Evolutionary conservation across 108 stramenopile species (phyloP), one percentile per base, ranked within the genome.

Genomic region (Pseudonitzschia multiseries): DNA sequence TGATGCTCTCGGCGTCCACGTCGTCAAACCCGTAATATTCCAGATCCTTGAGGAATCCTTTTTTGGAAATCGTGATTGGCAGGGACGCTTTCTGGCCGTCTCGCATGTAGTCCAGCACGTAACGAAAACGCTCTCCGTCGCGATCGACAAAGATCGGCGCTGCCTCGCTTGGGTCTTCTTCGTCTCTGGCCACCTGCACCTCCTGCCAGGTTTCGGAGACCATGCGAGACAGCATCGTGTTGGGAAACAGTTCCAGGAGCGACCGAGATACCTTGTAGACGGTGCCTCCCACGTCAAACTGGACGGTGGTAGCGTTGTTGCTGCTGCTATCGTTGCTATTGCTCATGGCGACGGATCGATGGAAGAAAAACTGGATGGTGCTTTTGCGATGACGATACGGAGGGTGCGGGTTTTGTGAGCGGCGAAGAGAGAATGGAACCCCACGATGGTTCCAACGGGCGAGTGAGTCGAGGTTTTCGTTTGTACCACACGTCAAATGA

Each of bases 271-370:
- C 81, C 64, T 78, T 68, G 53, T 73, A 82, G 22, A 29, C 43
- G 32, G 17, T 73, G 1, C 81, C 81, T 33, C 81, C 78, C 10
- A 79, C 78, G 65, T 75, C 71, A 63, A 79, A 76, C 29, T 36
- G 28, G 17, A 76, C 65, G 4, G 68, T 80, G 9, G 59, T 13
- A 18, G 60, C 3, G 8, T 36, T 2, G 6, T 36, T 6, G 36
- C 4, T 36, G 36, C 36, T 36, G n/a, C n/a, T 13, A 18, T 4
- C 3, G 8, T 36, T 2, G 6, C 6, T 6, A 6, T 2, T 36
- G 36, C 36, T 36, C 36, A 36, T 36, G 36, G 36, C 6, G 36
- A 36, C 6, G 36, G 36, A 36, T 36, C 36, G 36, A 36, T 36
- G 36, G 36, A 36, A 5, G 36, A 6, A 36, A 5, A 36, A 2